phyloP scores from a whole-genome alignment of 139 green algal species.

The Chlorella sp. region DNA sequence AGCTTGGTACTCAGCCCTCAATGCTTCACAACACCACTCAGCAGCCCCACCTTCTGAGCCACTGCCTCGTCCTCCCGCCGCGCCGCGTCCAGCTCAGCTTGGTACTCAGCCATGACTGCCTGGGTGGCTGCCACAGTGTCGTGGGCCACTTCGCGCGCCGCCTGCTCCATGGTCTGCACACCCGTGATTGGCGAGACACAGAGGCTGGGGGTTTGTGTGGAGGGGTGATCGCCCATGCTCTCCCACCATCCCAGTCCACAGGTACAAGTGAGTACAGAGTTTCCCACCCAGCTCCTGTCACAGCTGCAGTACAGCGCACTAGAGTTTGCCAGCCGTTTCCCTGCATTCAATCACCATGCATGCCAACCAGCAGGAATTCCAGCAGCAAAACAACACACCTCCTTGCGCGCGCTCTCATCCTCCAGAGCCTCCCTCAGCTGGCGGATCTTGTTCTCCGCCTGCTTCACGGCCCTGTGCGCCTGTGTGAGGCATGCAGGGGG shows the following conservation, averaged over 20 bases:
- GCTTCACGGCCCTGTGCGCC: background rate
- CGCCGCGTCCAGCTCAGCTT: background rate
- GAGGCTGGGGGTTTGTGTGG: background rate
- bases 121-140: constrained; percentile 11
- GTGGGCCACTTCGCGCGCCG: constrained; percentile 6
- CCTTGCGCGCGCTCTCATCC: constrained; percentile 10
- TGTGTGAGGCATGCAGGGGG: too few species aligned
- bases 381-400: background rate
- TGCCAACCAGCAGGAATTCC: too few species aligned
- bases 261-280: too few species aligned
- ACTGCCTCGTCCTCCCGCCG: too few species aligned
- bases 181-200: background rate
- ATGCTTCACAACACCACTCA: too few species aligned
- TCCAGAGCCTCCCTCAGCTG: constrained; percentile 9
- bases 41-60: too few species aligned
- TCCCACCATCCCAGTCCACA: too few species aligned
- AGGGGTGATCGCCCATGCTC: background rate
- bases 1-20: constrained; percentile 14
- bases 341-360: too few species aligned
- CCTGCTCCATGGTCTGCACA: constrained; percentile 8
- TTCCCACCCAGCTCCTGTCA: too few species aligned
- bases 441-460: background rate
- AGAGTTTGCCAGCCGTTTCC: too few species aligned
- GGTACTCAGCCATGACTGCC: background rate
- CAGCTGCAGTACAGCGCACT: too few species aligned